Conservation (phyloP, 176 grass and related monocot genomes). For the barley (Hordeum vulgare) region DNA sequence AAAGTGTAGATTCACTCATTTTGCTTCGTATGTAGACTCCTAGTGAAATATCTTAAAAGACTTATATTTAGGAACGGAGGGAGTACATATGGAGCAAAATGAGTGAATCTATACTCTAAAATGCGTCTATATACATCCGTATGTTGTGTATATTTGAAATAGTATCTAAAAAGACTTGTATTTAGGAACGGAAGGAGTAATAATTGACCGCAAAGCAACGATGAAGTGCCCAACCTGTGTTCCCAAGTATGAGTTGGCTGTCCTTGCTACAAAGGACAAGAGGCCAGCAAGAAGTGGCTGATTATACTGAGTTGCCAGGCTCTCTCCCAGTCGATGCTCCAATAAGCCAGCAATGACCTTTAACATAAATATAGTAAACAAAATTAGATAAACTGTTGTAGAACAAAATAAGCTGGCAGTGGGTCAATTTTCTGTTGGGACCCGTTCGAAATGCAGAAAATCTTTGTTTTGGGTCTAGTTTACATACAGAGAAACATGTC, state of each 20-base stretch:
- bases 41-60: too few species aligned
- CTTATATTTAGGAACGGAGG: too few species aligned
- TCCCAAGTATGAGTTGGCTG: slow-evolving; percentile 93
- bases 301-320: slow-evolving; percentile 67
- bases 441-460: not conserved
- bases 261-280: slow-evolving; percentile 82
- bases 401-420: not conserved
- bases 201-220: not conserved
- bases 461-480: not conserved
- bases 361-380: slow-evolving; percentile 13
- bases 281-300: slow-evolving; percentile 72
- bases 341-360: slow-evolving; percentile 91
- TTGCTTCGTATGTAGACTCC: too few species aligned
- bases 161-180: too few species aligned
- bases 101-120: too few species aligned
- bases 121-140: too few species aligned
- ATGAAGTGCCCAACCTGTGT: slow-evolving; percentile 66
- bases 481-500: not conserved
- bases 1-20: too few species aligned
- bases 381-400: slow-evolving; percentile 11
- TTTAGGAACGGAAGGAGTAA: too few species aligned
- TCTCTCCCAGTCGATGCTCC: slow-evolving; percentile 85
- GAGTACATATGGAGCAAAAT: too few species aligned
- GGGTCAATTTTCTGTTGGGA: not conserved
- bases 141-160: too few species aligned